Evolutionary conservation across 768 basidiomycete genomes (phyloP).

Genomic region (Pleurotus giganteus): DNA sequence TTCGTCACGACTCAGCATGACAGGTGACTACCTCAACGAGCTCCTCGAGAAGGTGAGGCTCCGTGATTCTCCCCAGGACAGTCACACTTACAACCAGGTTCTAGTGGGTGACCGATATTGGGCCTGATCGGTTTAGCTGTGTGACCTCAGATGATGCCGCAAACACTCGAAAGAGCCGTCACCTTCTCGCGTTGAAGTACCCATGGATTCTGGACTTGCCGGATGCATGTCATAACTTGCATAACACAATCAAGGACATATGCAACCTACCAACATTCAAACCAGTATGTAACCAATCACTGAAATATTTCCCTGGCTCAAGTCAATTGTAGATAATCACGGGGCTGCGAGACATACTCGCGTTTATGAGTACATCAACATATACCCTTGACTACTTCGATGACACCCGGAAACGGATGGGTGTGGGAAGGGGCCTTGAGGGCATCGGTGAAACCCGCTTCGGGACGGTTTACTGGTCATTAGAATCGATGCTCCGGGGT

Average conservation of each 20-base stretch:
- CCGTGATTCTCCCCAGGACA: too few species aligned
- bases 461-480: slow-evolving; percentile 17
- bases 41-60: slow-evolving; percentile 10
- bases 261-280: slow-evolving; percentile 6
- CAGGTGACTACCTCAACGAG: slow-evolving; percentile 10
- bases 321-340: slow-evolving; percentile 1
- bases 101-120: not conserved
- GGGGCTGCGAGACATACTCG: slow-evolving; percentile 1
- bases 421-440: slow-evolving; percentile 18
- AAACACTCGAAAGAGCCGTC: not conserved
- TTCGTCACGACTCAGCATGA: slow-evolving; percentile 14
- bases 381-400: slow-evolving; percentile 18
- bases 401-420: slow-evolving; percentile 13
- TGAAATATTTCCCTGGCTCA: not conserved
- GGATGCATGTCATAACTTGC: slow-evolving; percentile 9
- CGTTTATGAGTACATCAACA: slow-evolving; percentile 14
- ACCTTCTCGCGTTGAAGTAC: not conserved
- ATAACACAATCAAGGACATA: slow-evolving; percentile 8
- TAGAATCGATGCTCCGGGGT: slow-evolving; percentile 15
- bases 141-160: not conserved
- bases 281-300: slow-evolving; percentile 7
- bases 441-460: slow-evolving; percentile 20
- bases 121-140: not conserved
- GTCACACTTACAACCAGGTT: too few species aligned
- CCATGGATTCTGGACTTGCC: slow-evolving; percentile 9